A percentile compares a stretch with the other conserved stretches of the same genome.
Conservation (phyloP, 2,329 filamentous ascomycete genomes). For the Phaeosphaeria sp. region DNA sequence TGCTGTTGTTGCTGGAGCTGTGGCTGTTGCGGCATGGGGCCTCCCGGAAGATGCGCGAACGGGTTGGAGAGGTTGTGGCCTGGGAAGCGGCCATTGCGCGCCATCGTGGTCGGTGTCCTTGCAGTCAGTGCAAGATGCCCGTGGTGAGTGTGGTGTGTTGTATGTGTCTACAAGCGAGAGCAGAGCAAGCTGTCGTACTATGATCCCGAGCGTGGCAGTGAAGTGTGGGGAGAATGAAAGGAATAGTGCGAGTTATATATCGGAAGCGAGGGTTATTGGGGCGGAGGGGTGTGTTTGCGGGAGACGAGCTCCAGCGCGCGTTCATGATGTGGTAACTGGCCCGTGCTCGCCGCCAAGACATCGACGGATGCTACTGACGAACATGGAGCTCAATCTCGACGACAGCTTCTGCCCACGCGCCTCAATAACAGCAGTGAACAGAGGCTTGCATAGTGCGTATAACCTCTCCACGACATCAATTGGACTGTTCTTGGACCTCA, state of each 20-base stretch:
- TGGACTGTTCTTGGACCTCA: not conserved
- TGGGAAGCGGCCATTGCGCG: constrained; percentile 66
- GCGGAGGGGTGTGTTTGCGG: constrained; percentile 1
- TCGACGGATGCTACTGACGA: constrained; percentile 15
- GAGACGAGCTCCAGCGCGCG: not conserved
- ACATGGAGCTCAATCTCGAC: constrained; percentile 25
- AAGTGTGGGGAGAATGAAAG: not conserved
- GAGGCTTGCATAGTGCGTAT: constrained; percentile 37
- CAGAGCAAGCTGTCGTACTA: not conserved
- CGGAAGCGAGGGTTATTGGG: not conserved
- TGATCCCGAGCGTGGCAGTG: not conserved
- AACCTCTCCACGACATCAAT: constrained; percentile 3
- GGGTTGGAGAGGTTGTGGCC: constrained; percentile 65
- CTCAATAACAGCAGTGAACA: constrained; percentile 22
- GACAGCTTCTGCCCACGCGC: constrained; percentile 26
- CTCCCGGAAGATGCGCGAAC: constrained; percentile 61
- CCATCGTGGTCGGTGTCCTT: constrained; percentile 54
- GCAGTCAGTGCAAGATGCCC: not conserved
- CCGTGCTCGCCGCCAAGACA: constrained; percentile 13
- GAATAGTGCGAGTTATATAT: not conserved
- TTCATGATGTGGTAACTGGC: not conserved
- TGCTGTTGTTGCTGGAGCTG: constrained; percentile 52
- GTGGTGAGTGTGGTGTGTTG: not conserved
- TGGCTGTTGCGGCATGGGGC: constrained; percentile 53
- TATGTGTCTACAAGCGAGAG: not conserved